Base-by-base conservation (phyloP, 192 early-diverging fungal genomes). In the Backusella morwellensis region DNA sequence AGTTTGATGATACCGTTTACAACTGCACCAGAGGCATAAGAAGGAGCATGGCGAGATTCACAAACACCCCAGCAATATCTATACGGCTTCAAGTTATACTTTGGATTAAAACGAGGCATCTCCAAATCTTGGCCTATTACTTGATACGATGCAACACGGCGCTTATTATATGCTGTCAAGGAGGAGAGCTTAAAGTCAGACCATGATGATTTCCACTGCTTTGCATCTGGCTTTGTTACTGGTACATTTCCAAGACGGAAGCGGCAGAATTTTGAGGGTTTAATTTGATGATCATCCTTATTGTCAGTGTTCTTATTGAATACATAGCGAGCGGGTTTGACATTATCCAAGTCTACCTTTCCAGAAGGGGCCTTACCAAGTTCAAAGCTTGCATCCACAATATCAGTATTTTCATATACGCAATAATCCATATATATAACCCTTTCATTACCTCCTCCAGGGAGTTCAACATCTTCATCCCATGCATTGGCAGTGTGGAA, bases 401-500 rank as follows among this genome's bases (percentile, higher is more conserved):
- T 84, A 44, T 80, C 79, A 1, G 82, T 77, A 68, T 84, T 80
- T 70, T 80, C 79, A 42, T 84, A 84, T 9, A 76, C 70, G 8
- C 79, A 76, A 56, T 70, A 73, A 52, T 84, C 82, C 50, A 84
- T 44, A 44, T 75, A 54, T 12, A 84, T 80, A 0, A 78, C 74
- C 1, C 67, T 68, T 50, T 84, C 82, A 2, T n/a, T 32, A 1
- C 34, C 32, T 26, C 79, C 82, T 32, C 68, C 85, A 56, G 75
- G 77, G 23, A 72, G 41, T 29, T 36, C 35, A 4, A 75, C 50
- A 3, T 75, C 76, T 36, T 83, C 80, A 68, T 88, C 87, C 75
- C 77, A 88, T 0, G 86, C 87, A 36, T 88, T 86, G 40, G 81
- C 78, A 66, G 80, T 79, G 72, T 88, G 87, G 70, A 87, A 83